Percentiles rank a stretch among this genome's conserved stretches.
These are phyloP conservation scores for Lentinula raphanica DNA, from an alignment of 768 basidiomycete genomes.

Conservation along the genomic window DNA sequence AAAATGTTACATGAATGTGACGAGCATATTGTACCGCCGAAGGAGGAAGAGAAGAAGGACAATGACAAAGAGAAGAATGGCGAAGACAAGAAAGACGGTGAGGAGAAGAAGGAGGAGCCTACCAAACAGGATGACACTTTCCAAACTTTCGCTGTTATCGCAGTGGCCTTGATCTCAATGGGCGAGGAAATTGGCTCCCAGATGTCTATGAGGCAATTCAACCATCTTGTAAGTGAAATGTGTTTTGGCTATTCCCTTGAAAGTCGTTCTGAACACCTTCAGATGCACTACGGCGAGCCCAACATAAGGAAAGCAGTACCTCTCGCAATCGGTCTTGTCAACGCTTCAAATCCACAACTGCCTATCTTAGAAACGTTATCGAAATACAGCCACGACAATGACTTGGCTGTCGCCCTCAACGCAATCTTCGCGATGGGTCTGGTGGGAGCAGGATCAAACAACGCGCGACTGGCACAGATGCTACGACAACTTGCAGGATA, in stretches of 20 bases:
- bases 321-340: slow-evolving; percentile 90
- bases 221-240: slow-evolving; percentile 74
- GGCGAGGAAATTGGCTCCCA: slow-evolving; percentile 97
- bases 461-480: slow-evolving; percentile 96
- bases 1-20: slow-evolving; percentile 89
- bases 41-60: slow-evolving; percentile 52
- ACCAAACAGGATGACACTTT: slow-evolving; percentile 60
- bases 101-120: slow-evolving; percentile 27
- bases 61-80: slow-evolving; percentile 43
- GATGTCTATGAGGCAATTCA: slow-evolving; percentile 97
- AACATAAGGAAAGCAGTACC: slow-evolving; percentile 89
- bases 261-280: background rate
- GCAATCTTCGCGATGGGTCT: slow-evolving; percentile 99
- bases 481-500: slow-evolving; percentile 95
- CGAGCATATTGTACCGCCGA: slow-evolving; percentile 65
- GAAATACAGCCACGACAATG: slow-evolving; percentile 98
- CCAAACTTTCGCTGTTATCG: slow-evolving; percentile 90
- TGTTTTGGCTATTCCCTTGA: slow-evolving; percentile 22
- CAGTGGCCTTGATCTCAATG: slow-evolving; percentile 93
- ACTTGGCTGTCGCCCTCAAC: slow-evolving; percentile 92
- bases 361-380: slow-evolving; percentile 94
- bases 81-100: slow-evolving; percentile 47
- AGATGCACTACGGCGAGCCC: slow-evolving; percentile 98
- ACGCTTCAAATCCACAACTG: slow-evolving; percentile 92
- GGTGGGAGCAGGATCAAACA: slow-evolving; percentile 98